Conservation (phyloP, 2,329 filamentous ascomycete species). For the Ascochyta fabae region DNA sequence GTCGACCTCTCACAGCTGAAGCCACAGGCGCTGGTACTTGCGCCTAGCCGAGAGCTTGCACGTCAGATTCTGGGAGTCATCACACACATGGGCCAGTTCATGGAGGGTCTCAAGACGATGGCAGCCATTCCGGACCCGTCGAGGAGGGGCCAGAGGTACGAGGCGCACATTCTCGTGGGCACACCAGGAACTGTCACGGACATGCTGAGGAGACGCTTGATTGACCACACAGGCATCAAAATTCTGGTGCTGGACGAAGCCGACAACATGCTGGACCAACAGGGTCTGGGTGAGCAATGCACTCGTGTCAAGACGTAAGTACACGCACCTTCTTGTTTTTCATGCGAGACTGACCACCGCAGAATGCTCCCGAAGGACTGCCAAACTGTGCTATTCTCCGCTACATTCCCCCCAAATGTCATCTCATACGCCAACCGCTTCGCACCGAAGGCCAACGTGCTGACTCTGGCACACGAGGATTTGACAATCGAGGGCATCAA, state of each 20-base stretch:
- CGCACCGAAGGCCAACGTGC: constrained; percentile 82
- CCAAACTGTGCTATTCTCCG: constrained; percentile 95
- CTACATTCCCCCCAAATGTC: constrained; percentile 88
- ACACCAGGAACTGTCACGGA: constrained; percentile 95
- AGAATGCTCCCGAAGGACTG: constrained; percentile 75
- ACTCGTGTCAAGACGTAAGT: constrained; percentile 82
- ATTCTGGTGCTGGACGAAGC: constrained; percentile 94
- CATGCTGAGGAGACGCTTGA: constrained; percentile 75
- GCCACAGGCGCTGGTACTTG: constrained; percentile 87
- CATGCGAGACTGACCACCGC: constrained; percentile 38
- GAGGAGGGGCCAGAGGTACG: constrained; percentile 70
- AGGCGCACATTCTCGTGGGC: constrained; percentile 83
- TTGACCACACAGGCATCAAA: constrained; percentile 75
- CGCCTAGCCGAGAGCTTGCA: constrained; percentile 91
- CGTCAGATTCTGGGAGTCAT: constrained; percentile 92
- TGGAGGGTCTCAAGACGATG: constrained; percentile 75
- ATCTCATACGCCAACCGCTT: constrained; percentile 83
- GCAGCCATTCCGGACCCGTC: constrained; percentile 83
- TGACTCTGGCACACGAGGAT: constrained; percentile 87
- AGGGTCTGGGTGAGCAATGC: constrained; percentile 94
- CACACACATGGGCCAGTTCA: constrained; percentile 81
- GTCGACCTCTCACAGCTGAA: constrained; percentile 74
- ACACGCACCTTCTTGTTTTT: background rate
- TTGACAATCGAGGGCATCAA: constrained; percentile 97
- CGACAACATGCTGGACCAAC: constrained; percentile 97